phyloP scores from a whole-genome alignment of 345 rosid species.

The Eucalyptus tenuipes region DNA sequence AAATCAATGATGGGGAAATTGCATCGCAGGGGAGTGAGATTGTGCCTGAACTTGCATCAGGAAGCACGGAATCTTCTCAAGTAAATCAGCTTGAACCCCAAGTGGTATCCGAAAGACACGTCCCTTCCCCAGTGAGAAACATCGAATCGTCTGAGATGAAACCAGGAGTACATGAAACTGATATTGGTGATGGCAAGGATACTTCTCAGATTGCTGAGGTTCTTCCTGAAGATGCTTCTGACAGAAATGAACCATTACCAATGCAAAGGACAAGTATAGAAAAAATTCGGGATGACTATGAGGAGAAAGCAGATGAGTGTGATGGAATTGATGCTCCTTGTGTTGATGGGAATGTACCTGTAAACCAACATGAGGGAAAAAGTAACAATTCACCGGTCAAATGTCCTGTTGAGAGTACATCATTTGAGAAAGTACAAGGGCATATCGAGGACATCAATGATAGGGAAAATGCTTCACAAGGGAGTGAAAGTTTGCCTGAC shows the following conservation, averaged over 20 bases:
- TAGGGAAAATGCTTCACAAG: background rate
- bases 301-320: background rate
- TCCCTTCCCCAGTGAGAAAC: background rate
- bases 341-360: background rate
- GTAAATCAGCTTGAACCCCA: background rate
- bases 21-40: constrained; percentile 1
- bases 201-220: background rate
- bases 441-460: background rate
- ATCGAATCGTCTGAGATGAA: background rate
- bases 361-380: background rate
- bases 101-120: background rate
- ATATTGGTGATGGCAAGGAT: background rate
- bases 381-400: background rate
- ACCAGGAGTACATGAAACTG: background rate
- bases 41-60: background rate
- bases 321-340: background rate
- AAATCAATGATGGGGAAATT: background rate
- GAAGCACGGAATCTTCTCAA: background rate
- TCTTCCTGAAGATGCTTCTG: background rate
- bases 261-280: background rate
- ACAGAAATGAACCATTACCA: background rate
- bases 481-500: constrained; percentile 2
- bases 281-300: background rate
- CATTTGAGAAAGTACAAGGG: background rate
- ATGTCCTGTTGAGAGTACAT: background rate